phyloP scores from a whole-genome alignment of 2,329 filamentous ascomycete species.

The Pestalotiopsis sp. region DNA sequence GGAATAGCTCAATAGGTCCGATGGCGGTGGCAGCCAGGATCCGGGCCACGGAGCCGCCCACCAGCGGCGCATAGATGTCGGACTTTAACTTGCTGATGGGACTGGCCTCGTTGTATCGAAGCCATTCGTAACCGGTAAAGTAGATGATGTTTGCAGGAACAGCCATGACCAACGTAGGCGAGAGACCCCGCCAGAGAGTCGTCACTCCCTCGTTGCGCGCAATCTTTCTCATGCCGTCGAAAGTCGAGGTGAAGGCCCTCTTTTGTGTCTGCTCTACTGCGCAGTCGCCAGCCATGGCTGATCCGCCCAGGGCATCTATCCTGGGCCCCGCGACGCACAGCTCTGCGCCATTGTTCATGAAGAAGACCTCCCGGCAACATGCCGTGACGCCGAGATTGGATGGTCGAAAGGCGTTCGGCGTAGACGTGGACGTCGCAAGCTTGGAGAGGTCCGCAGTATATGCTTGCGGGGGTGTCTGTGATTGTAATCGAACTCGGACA shows the following conservation, averaged over 20 bases:
- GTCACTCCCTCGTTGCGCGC: constrained; percentile 86
- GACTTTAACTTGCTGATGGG: constrained; percentile 67
- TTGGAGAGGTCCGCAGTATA: constrained; percentile 54
- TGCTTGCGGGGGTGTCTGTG: constrained; percentile 59
- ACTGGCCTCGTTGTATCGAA: constrained; percentile 74
- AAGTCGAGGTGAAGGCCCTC: constrained; percentile 83
- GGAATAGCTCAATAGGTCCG: constrained; percentile 90
- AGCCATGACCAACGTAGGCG: constrained; percentile 92
- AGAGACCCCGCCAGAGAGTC: constrained; percentile 90
- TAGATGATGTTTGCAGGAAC: constrained; percentile 97
- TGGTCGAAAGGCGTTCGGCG: constrained; percentile 70
- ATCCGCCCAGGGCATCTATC: constrained; percentile 46
- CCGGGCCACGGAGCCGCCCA: constrained; percentile 78
- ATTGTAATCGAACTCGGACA: constrained; percentile 91
- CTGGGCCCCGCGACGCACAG: constrained; percentile 76
- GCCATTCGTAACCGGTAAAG: constrained; percentile 96
- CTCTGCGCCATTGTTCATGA: constrained; percentile 82
- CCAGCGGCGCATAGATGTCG: constrained; percentile 77
- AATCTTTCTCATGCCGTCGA: constrained; percentile 93
- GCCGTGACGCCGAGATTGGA: constrained; percentile 87
- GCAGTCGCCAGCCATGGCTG: constrained; percentile 64
- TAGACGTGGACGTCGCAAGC: constrained; percentile 57
- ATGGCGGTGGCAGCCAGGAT: constrained; percentile 81
- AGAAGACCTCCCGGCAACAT: constrained; percentile 97
- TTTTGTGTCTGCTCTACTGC: constrained; percentile 86